These are phyloP conservation scores for Solanum gandarillasii DNA, from an alignment of 257 asterid species.

Conservation along the genomic window DNA sequence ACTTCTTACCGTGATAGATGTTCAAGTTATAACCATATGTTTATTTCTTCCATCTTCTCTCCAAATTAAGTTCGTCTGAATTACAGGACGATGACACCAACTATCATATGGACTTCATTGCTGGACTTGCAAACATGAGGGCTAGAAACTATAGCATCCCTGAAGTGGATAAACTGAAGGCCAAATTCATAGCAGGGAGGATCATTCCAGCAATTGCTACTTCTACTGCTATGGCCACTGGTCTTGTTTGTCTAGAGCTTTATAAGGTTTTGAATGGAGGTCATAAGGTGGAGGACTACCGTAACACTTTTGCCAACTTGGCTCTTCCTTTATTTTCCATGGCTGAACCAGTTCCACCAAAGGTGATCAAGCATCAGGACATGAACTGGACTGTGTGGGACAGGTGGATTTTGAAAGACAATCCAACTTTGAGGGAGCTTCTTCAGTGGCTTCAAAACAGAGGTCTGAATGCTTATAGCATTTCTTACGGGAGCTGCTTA, in stretches of 20 bases:
- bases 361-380: constrained; percentile 51
- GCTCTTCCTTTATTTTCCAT: constrained; percentile 91
- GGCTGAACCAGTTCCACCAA: constrained; percentile 84
- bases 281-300: constrained; percentile 79
- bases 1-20: background rate
- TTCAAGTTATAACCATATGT: background rate
- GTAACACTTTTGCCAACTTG: constrained; percentile 84
- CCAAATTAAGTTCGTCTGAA: background rate
- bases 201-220: constrained; percentile 94
- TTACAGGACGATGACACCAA: constrained; percentile 84
- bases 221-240: constrained; percentile 90
- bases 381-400: constrained; percentile 97
- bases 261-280: constrained; percentile 65
- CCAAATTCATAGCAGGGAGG: constrained; percentile 88
- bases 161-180: constrained; percentile 83
- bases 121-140: constrained; percentile 96
- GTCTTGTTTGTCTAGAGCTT: constrained; percentile 86
- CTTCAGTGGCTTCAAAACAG: constrained; percentile 67
- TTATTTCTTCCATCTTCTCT: background rate
- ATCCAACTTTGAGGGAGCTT: constrained; percentile 65
- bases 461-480: constrained; percentile 75
- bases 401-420: constrained; percentile 55
- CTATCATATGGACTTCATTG: constrained; percentile 84
- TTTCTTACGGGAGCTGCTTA: constrained; percentile 75
- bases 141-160: constrained; percentile 87